phyloP scores from a whole-genome alignment of 2,329 filamentous ascomycete species.

The Clarireedia paspali region DNA sequence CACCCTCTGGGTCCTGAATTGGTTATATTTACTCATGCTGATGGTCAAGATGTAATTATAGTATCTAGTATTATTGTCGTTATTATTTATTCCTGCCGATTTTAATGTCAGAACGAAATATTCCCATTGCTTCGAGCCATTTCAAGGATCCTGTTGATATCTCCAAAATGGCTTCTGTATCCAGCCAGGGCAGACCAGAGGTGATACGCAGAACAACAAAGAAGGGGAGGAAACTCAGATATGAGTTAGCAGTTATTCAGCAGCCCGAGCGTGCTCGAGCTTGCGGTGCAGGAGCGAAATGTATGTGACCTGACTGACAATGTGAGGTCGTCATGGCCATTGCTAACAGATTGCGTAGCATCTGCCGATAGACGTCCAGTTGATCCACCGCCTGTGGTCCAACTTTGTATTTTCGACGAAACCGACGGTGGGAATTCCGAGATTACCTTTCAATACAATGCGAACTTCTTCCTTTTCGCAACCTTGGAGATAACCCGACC shows the following conservation, averaged over 20 bases:
- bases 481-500: slow-evolving; percentile 81
- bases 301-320: slow-evolving; percentile 43
- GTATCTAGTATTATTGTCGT: background rate
- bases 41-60: background rate
- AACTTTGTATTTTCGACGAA: slow-evolving; percentile 72
- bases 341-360: slow-evolving; percentile 15
- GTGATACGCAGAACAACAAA: slow-evolving; percentile 45
- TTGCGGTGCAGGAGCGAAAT: slow-evolving; percentile 92
- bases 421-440: slow-evolving; percentile 34
- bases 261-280: slow-evolving; percentile 91
- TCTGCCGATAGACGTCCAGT: slow-evolving; percentile 20
- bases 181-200: background rate
- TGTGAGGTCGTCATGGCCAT: background rate
- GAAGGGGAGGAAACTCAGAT: slow-evolving; percentile 70
- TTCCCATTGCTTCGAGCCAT: slow-evolving; percentile 7
- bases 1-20: background rate
- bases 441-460: slow-evolving; percentile 85
- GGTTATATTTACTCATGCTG: background rate
- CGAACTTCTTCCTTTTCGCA: slow-evolving; percentile 95
- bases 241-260: slow-evolving; percentile 79
- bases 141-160: slow-evolving; percentile 4
- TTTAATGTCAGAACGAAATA: slow-evolving; percentile 8
- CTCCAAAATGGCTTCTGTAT: slow-evolving; percentile 9
- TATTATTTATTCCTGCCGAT: background rate
- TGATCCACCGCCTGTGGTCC: slow-evolving; percentile 74